phyloP scores from a whole-genome alignment of 495 filamentous ascomycete genomes.

The Podospora tetraspora region DNA sequence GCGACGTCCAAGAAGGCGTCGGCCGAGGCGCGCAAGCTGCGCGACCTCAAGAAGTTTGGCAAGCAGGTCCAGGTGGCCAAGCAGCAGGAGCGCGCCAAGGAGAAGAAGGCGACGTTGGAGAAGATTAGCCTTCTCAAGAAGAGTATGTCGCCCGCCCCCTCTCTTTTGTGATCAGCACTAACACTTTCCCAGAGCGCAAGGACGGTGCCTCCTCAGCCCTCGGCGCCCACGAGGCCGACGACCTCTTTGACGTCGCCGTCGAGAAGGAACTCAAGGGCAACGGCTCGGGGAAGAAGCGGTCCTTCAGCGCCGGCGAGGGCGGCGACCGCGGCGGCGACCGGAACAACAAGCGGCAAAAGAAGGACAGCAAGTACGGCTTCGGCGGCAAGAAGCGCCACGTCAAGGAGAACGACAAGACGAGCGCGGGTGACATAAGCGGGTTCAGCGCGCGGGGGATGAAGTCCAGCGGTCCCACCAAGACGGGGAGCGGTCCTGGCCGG shows the following conservation, averaged over 20 bases:
- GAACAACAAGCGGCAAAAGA: conserved; percentile 77
- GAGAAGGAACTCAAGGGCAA: conserved; percentile 59
- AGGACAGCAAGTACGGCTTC: conserved; percentile 86
- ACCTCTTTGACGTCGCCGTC: conserved; percentile 91
- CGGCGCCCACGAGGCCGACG: conserved; percentile 71
- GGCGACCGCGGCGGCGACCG: conserved; percentile 35
- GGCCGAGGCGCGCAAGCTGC: conserved; percentile 81
- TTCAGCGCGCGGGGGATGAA: conserved; percentile 88
- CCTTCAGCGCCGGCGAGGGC: conserved; percentile 24
- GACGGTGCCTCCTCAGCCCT: conserved; percentile 55
- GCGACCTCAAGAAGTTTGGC: conserved; percentile 97
- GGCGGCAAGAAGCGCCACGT: conserved; percentile 86
- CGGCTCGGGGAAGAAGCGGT: conserved; percentile 35
- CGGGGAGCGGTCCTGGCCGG: conserved; percentile 13
- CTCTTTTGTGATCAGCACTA: not conserved
- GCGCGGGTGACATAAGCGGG: conserved; percentile 67
- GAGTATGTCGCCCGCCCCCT: conserved; percentile 54
- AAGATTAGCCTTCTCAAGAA: conserved; percentile 91
- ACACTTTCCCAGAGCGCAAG: conserved; percentile 64
- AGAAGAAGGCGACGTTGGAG: conserved; percentile 83
- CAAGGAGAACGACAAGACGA: conserved; percentile 83
- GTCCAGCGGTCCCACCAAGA: conserved; percentile 24
- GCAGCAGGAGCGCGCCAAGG: conserved; percentile 84
- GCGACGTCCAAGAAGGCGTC: conserved; percentile 88
- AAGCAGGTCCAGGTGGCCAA: conserved; percentile 98